phyloP scores from a whole-genome alignment of 352 stramenopile genomes.

The Elongisporangium prolatum region DNA sequence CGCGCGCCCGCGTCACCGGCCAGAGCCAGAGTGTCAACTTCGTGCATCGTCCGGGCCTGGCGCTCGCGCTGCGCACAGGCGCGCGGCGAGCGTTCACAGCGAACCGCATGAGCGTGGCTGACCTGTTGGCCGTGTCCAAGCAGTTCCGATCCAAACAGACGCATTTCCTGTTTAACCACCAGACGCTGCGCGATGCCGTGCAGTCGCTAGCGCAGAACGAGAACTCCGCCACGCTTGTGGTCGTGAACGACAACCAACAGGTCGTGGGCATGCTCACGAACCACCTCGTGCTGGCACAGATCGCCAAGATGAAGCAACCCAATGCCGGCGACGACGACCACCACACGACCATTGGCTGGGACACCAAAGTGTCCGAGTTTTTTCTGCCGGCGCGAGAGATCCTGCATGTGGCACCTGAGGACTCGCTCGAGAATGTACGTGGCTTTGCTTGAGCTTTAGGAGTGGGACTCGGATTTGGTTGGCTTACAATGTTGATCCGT shows the following conservation, averaged over 20 bases:
- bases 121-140: conserved; percentile 65
- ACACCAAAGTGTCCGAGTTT: conserved; percentile 60
- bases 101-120: conserved; percentile 51
- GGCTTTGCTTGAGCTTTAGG: not conserved
- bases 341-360: conserved; percentile 18
- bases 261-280: conserved; percentile 82
- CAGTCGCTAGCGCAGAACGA: conserved; percentile 60
- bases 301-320: conserved; percentile 52
- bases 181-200: conserved; percentile 65
- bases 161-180: conserved; percentile 59
- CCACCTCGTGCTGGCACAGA: conserved; percentile 49
- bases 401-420: conserved; percentile 67
- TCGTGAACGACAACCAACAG: conserved; percentile 59
- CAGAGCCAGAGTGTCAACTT: too few species aligned
- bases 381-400: conserved; percentile 67
- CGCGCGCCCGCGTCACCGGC: too few species aligned
- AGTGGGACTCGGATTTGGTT: not conserved
- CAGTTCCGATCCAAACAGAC: conserved; percentile 73
- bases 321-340: conserved; percentile 20
- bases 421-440: conserved; percentile 70
- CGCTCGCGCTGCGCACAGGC: too few species aligned
- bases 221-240: conserved; percentile 73
- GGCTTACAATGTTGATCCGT: conserved; percentile 1
- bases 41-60: too few species aligned
- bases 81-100: conserved; percentile 6